These are phyloP conservation scores for Meira miltonrushii DNA, from an alignment of 1,284 basidiomycete genomes.

Conservation along the genomic window DNA sequence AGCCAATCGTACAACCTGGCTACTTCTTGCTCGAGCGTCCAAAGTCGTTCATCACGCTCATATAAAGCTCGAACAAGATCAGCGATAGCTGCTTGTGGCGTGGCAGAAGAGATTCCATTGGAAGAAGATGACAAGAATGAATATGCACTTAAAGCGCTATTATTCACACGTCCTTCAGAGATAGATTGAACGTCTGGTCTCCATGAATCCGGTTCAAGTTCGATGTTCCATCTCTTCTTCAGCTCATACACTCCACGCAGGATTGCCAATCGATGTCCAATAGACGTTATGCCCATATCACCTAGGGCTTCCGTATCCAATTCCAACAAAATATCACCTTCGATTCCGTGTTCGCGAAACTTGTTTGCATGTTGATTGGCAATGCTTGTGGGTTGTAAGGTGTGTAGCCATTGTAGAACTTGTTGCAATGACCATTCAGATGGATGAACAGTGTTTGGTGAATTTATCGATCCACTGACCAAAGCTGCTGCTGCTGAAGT, in stretches of 20 bases:
- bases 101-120: not conserved
- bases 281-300: slow-evolving; percentile 43
- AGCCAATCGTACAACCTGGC: slow-evolving; percentile 36
- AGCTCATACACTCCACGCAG: slow-evolving; percentile 41
- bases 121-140: not conserved
- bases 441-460: slow-evolving; percentile 10
- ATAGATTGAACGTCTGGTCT: slow-evolving; percentile 3
- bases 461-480: not conserved
- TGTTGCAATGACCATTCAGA: not conserved
- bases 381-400: not conserved
- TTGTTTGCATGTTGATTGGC: not conserved
- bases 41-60: slow-evolving; percentile 44
- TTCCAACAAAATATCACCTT: slow-evolving; percentile 45
- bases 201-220: slow-evolving; percentile 47
- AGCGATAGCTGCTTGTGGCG: not conserved
- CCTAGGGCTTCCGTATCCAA: slow-evolving; percentile 47
- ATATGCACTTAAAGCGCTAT: not conserved
- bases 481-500: slow-evolving; percentile 13
- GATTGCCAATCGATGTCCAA: slow-evolving; percentile 47
- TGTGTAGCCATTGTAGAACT: slow-evolving; percentile 4
- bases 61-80: slow-evolving; percentile 11
- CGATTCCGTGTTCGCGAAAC: slow-evolving; percentile 39
- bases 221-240: slow-evolving; percentile 40
- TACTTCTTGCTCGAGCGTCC: slow-evolving; percentile 43
- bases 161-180: not conserved